Percentiles rank a stretch among this genome's conserved stretches.
phyloP scores from a whole-genome alignment of 2,329 filamentous ascomycete species.

The Fusarium metavorans region DNA sequence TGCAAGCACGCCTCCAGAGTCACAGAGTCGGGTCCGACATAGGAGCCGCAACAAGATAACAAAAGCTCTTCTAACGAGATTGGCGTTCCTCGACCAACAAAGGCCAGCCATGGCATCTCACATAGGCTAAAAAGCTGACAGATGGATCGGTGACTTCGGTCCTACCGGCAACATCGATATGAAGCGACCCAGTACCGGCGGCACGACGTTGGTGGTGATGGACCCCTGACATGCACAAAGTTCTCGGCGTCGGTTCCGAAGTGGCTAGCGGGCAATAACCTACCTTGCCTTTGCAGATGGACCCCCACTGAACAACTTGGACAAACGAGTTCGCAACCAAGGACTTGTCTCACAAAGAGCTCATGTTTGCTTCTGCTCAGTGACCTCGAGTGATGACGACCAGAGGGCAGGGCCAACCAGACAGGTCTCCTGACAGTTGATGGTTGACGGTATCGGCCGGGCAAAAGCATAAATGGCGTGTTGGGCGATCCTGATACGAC shows the following conservation, averaged over 20 bases:
- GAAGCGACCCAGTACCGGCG: slow-evolving; percentile 20
- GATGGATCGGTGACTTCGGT: background rate
- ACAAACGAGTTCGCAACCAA: slow-evolving; percentile 1
- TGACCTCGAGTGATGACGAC: slow-evolving; percentile 1
- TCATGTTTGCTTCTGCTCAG: slow-evolving; percentile 23
- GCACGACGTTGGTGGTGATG: slow-evolving; percentile 1
- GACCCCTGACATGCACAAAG: slow-evolving; percentile 5
- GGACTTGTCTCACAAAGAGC: background rate
- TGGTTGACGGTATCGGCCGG: slow-evolving; percentile 2
- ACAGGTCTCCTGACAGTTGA: slow-evolving; percentile 2
- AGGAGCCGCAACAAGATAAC: background rate
- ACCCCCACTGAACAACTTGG: background rate
- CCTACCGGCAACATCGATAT: background rate
- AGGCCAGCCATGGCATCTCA: background rate
- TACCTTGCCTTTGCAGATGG: slow-evolving; percentile 20
- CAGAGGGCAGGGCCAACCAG: slow-evolving; percentile 10
- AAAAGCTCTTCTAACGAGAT: background rate
- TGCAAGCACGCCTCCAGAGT: background rate
- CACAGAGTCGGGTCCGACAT: background rate
- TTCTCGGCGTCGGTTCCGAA: slow-evolving; percentile 11
- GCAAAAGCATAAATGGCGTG: slow-evolving; percentile 7
- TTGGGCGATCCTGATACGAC: background rate
- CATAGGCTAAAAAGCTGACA: background rate
- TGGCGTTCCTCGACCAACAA: background rate
- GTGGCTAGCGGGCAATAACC: slow-evolving; percentile 5